Evolutionary conservation across 2,329 filamentous ascomycete species (phyloP), one percentile per base, ranked within the genome.

Genomic region (Nothopassalora personata): DNA sequence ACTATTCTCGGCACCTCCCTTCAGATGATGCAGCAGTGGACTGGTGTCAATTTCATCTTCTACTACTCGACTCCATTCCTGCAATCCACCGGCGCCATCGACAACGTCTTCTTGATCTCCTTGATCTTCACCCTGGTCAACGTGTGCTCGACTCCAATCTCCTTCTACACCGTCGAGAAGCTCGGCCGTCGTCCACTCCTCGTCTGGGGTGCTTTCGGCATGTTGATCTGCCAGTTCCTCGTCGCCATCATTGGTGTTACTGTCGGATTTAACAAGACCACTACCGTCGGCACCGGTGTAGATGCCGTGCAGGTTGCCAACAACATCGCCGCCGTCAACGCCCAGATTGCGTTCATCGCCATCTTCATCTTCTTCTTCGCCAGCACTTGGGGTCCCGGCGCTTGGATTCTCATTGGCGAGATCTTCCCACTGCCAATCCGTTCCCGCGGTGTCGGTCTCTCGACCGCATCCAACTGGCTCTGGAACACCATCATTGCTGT

Each of bases 351-450:
- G 10, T 94, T 95, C 79, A 94, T 94, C 72, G 88, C 86, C 78
- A 86, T 96, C 79, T 94, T 91, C 82, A 92, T 96, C 81, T 91
- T 90, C 83, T 93, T 88, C 82, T 96, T 96, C 74, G 91, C 91
- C 60, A 86, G 83, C 59, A 96, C 91, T 64, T 96, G 90, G 91
- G 91, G 91, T 55, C 90, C 90, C 6, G 87, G 80, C 57, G 82
- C 81, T 28, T 85, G 82, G 83, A 80, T 81, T 58, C 83, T 95
- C 67, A 92, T 94, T 70, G 91, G 91, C 72, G 91, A 96, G 79
- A 88, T 94, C 76, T 96, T 89, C 84, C 90, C 91, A 59, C 84
- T 96, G 56, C 90, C 89, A 62, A 93, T 96, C 76, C 89, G 91
- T 70, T 89, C 91, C 45, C 89, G 90, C 66, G 91, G 91, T 78